phyloP scores from a whole-genome alignment of 202 grass and related monocot species.

The Elaeis oleifera region DNA sequence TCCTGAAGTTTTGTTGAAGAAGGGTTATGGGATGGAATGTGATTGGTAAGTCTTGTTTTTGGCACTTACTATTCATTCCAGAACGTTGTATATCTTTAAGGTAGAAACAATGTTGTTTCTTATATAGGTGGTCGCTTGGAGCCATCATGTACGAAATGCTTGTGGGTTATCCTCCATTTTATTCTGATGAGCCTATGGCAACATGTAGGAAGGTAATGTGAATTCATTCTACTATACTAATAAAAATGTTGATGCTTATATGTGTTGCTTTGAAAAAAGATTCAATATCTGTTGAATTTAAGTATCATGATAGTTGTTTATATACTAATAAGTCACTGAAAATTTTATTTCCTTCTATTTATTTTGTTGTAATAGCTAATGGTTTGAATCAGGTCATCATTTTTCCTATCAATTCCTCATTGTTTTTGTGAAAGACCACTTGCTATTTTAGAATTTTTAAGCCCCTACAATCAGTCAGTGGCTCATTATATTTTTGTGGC shows the following conservation, averaged over 20 bases:
- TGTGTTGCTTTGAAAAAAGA: no score
- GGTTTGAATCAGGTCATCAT: no score
- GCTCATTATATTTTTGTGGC: no score
- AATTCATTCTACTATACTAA: neutral
- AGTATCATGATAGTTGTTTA: no score
- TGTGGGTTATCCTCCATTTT: constrained; percentile 97
- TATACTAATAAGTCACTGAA: no score
- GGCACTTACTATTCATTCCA: constrained; percentile 5
- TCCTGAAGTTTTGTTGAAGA: constrained; percentile 95
- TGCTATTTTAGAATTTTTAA: no score
- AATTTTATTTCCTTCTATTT: no score
- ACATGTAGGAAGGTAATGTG: constrained; percentile 84
- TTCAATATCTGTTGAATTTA: no score
- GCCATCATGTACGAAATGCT: constrained; percentile 99
- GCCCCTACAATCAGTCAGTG: no score
- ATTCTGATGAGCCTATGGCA: constrained; percentile 96
- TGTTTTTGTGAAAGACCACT: no score
- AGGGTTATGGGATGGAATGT: constrained; percentile 95
- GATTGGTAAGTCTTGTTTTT: constrained; percentile 64
- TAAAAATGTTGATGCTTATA: neutral
- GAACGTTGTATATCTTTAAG: constrained; percentile 18
- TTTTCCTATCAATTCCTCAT: no score
- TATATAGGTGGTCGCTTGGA: constrained; percentile 92
- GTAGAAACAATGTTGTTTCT: neutral
- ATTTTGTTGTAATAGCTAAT: no score